A percentile compares a stretch with the other conserved stretches of the same genome.
These are phyloP conservation scores for Dendrocalamus latiflorus DNA, from an alignment of 202 grass and related monocot species.

Conservation along the genomic window DNA sequence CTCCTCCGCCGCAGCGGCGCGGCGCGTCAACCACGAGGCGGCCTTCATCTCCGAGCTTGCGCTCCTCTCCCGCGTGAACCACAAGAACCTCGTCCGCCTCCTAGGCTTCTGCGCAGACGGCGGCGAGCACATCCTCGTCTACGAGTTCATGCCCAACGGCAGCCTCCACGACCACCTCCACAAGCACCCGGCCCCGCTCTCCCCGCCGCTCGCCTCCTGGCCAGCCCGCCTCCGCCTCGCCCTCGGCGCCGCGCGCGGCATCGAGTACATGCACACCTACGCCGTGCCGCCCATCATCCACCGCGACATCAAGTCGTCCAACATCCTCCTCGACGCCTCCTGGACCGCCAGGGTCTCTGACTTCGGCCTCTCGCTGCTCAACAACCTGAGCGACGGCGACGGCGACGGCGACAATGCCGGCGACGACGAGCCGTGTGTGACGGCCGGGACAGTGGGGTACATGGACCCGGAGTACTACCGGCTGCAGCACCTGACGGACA, in stretches of 20 bases:
- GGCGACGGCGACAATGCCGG: neutral
- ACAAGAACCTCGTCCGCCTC: constrained; percentile 86
- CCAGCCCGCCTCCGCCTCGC: no score
- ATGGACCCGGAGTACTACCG: constrained; percentile 96
- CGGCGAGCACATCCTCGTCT: constrained; percentile 74
- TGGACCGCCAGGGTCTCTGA: constrained; percentile 70
- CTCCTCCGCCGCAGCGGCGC: no score
- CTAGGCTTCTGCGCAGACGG: constrained; percentile 69
- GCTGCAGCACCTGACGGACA: constrained; percentile 76
- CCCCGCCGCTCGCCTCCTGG: constrained; percentile 46
- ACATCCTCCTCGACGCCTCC: constrained; percentile 57
- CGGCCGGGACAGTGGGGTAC: constrained; percentile 86
- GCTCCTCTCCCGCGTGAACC: no score
- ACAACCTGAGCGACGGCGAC: neutral
- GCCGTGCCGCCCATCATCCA: constrained; percentile 98
- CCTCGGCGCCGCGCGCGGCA: no score
- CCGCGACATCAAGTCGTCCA: constrained; percentile 97
- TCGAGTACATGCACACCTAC: constrained; percentile 96
- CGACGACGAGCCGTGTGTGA: constrained; percentile 33
- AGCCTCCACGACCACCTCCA: constrained; percentile 89
- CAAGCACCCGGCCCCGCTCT: constrained; percentile 9
- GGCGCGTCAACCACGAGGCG: no score
- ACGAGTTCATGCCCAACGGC: constrained; percentile 93
- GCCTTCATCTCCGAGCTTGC: constrained; percentile 90
- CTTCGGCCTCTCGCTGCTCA: no score